Evolutionary conservation across 2,329 filamentous ascomycete species (phyloP), one percentile per base, ranked within the genome.

Genomic region (Sarocladiaceae sp.): DNA sequence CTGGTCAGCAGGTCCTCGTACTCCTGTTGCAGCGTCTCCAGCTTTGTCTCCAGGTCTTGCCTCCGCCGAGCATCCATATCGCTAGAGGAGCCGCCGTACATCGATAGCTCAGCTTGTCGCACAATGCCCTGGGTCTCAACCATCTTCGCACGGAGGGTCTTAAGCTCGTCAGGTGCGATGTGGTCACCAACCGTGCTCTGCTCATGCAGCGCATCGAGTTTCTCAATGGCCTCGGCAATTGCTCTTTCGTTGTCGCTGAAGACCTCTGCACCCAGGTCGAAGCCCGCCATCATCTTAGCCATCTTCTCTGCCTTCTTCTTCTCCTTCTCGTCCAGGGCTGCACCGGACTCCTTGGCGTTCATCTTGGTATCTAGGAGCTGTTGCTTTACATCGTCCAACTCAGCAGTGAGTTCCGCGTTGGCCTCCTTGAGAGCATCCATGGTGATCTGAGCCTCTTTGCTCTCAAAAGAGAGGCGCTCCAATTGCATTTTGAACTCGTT

Each of bases 241-340:
- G 84, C 86, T 57, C 86, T 82, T 69, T 99, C 94, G 61, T 96
- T 96, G 54, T 94, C 88, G 59, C 91, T 96, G 68, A 97, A 96
- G 28, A 95, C 86, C 53, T 97, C 92, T 47, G 88, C 87, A 40
- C 91, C 93, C 29, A 99, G 82, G 64, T 99, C 93, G 62, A 99
- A 97, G 3, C 93, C 91, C 54, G 94, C 94, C 93, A 99, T 97
- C 94, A 99, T 99, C 79, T 97, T 89, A 39, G 94, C 94, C 94
- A 99, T 99, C 72, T 95, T 94, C 74, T 99, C 94, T 1, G 92
- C 90, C 79, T 99, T 99, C 75, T 91, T 92, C 78, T 91, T 93
- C 72, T 97, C 95, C 78, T 99, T 99, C 72, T 97, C 94, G 61
- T 97, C 93, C 18, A 95, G 75, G 15, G 90, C 87, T 8, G 91